Evolutionary conservation across 805 yeast species (phyloP).

Genomic region (Lachancea fermentati): DNA sequence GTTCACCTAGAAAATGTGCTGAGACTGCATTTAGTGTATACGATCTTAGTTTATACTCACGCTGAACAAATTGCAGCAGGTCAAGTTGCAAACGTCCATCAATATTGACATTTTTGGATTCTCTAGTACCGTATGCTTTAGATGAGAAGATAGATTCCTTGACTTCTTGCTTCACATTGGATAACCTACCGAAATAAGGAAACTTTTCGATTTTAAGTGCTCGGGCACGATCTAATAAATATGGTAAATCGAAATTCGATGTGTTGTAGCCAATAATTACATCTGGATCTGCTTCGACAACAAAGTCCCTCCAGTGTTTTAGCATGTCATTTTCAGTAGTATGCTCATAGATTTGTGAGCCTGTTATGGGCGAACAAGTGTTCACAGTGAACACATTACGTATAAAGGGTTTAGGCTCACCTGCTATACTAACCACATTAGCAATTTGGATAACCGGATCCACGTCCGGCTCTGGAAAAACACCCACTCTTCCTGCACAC

Average conservation of each 20-base stretch:
- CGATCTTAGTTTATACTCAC: constrained; percentile 91
- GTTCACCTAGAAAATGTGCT: constrained; percentile 89
- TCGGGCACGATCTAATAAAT: constrained; percentile 78
- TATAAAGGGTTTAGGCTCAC: constrained; percentile 75
- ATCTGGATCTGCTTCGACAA: constrained; percentile 85
- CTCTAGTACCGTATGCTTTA: constrained; percentile 94
- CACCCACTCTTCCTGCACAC: constrained; percentile 96
- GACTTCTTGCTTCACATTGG: constrained; percentile 62
- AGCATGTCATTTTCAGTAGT: constrained; percentile 78
- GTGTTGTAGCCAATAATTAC: constrained; percentile 95
- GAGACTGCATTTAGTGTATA: constrained; percentile 94
- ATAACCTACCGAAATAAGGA: constrained; percentile 82
- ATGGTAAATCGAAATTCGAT: constrained; percentile 92
- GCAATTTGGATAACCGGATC: constrained; percentile 98
- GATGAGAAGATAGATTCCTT: constrained; percentile 84
- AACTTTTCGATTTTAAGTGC: constrained; percentile 61
- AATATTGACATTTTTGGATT: constrained; percentile 82
- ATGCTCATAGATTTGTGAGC: constrained; percentile 79
- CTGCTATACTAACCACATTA: constrained; percentile 80
- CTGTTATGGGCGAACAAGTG: constrained; percentile 88
- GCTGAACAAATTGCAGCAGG: constrained; percentile 82
- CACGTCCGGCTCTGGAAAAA: constrained; percentile 89
- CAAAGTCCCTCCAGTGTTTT: constrained; percentile 78
- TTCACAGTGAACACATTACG: constrained; percentile 92
- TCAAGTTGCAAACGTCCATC: constrained; percentile 97